A percentile compares a stretch with the other conserved stretches of the same genome.
Conservation (phyloP, 805 yeast species). For the Kuraishia ogatae region DNA sequence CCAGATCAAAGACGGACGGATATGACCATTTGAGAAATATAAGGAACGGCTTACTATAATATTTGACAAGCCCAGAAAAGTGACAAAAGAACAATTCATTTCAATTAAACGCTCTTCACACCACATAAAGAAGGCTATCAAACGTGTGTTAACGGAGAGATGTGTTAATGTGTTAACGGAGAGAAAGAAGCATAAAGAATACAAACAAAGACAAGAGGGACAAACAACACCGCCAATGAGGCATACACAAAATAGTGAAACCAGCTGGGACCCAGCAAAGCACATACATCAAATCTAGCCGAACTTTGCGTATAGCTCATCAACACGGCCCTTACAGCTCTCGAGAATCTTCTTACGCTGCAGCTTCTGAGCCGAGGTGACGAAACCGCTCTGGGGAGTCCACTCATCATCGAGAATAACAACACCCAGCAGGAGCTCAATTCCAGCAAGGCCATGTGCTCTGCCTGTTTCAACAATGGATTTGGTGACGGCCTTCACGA, state of each 20-base stretch:
- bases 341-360: constrained; percentile 85
- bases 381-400: constrained; percentile 94
- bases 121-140: neutral
- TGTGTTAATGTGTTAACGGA: neutral
- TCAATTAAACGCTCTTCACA: neutral
- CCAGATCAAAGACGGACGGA: too few species aligned
- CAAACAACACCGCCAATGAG: neutral
- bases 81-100: neutral
- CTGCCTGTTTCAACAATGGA: constrained; percentile 68
- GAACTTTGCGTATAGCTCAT: constrained; percentile 41
- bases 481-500: constrained; percentile 45
- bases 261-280: neutral
- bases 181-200: neutral
- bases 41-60: neutral
- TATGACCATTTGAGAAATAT: too few species aligned
- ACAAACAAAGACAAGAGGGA: neutral
- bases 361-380: constrained; percentile 92
- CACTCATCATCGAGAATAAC: constrained; percentile 84
- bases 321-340: constrained; percentile 59
- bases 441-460: constrained; percentile 73
- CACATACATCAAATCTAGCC: neutral
- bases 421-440: constrained; percentile 74
- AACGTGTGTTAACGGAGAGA: too few species aligned
- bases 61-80: neutral
- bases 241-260: too few species aligned